phyloP scores from a whole-genome alignment of 495 filamentous ascomycete species.

The Aspergillus haitiensis region DNA sequence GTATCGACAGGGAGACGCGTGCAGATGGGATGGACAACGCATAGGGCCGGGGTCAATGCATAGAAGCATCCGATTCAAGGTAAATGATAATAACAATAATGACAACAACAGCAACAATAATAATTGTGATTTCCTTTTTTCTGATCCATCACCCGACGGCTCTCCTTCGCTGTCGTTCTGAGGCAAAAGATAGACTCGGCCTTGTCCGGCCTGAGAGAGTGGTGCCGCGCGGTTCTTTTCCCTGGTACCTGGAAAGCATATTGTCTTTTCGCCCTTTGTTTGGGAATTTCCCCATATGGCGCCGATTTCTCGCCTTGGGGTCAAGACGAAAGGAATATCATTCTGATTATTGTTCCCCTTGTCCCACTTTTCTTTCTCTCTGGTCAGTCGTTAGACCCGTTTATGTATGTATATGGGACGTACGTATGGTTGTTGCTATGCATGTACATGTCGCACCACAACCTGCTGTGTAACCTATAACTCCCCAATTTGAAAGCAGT shows the following conservation, averaged over 20 bases:
- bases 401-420: constrained; percentile 3
- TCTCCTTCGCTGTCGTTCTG: constrained; percentile 14
- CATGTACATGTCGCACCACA: background rate
- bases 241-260: background rate
- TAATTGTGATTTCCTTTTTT: constrained; percentile 4
- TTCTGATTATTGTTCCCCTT: background rate
- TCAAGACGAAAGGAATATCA: background rate
- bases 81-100: too few species aligned
- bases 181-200: background rate
- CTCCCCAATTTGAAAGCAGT: constrained; percentile 5
- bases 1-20: constrained; percentile 14
- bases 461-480: constrained; percentile 14
- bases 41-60: constrained; percentile 11
- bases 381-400: constrained; percentile 2
- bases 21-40: constrained; percentile 20
- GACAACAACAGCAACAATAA: too few species aligned
- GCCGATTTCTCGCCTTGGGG: background rate
- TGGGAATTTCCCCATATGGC: background rate
- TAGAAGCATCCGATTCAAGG: background rate
- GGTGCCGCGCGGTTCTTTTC: constrained; percentile 2
- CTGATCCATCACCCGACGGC: constrained; percentile 13
- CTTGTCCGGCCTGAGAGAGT: background rate
- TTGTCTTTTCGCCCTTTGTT: background rate
- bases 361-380: background rate
- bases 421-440: constrained; percentile 2